Base-by-base conservation (phyloP, 768 basidiomycete species). In the Leccinum imitatum region DNA sequence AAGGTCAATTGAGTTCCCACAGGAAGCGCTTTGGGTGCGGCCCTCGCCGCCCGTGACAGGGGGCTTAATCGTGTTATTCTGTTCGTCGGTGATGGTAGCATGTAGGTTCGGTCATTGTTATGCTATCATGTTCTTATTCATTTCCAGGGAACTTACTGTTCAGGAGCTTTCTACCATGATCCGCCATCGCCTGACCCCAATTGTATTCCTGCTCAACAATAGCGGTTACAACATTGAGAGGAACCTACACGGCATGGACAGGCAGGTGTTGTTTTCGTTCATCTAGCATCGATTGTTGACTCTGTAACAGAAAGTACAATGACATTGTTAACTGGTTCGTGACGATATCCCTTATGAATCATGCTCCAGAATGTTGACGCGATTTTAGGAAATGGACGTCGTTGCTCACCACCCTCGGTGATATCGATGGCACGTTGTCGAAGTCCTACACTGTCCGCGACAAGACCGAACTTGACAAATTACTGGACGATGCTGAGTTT, bases 141-240 rank as follows among this genome's bases (percentile, higher is more conserved):
- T 48, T n/a, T 17, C 7, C 57, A 90, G 87, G 50, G 90, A 92
- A 76, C 75, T 92, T 19, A 86, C 87, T 0, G 86, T 90, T 6
- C 93, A 95, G 73, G 92, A 95, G 68, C 71, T 93, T 14, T 89
- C 91, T 5, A 87, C 90, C 0, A 95, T 96, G 89, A 82, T 95
- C 50, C 82, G 81, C 46, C 73, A 82, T 57, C 83, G 81, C 8
- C 71, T 95, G 35, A 87, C 81, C 63, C 95, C 96, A 5, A 91
- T 94, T 72, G 80, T 95, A 33, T 95, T 95, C 73, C 78, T 93
- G 19, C 73, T 93, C 53, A 92, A 92, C 72, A 93, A 92, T 71
- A 79, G 77, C 17, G 89, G 91, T 0, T 96, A 96, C 75, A 90
- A 90, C 19, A 93, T 98, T 55, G 95, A 98, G 77, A 83, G 89